These are phyloP conservation scores for Aspergillus steynii DNA, from an alignment of 495 filamentous ascomycete species.

Conservation along the genomic window DNA sequence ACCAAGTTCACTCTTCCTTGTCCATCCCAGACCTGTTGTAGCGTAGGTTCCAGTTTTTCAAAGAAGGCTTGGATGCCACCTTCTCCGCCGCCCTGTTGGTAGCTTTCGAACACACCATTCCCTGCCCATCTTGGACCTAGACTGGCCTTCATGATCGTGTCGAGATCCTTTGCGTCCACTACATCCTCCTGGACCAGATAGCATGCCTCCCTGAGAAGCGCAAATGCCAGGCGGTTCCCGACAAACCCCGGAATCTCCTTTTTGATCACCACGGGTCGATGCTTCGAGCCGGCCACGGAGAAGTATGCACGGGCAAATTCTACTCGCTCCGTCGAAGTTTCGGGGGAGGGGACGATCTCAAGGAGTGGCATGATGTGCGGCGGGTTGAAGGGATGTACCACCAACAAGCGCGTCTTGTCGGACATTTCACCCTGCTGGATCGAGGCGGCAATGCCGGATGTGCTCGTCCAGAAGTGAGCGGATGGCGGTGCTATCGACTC, in stretches of 20 bases:
- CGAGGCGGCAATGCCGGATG: slow-evolving; percentile 56
- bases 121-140: slow-evolving; percentile 59
- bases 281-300: slow-evolving; percentile 38
- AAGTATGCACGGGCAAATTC: slow-evolving; percentile 52
- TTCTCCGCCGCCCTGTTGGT: slow-evolving; percentile 59
- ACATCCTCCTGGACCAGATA: slow-evolving; percentile 49
- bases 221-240: slow-evolving; percentile 51
- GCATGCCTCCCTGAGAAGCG: slow-evolving; percentile 47
- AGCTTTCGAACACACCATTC: slow-evolving; percentile 60
- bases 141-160: slow-evolving; percentile 46
- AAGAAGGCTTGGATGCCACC: slow-evolving; percentile 56
- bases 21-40: slow-evolving; percentile 56
- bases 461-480: slow-evolving; percentile 57
- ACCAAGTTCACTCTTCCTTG: slow-evolving; percentile 41
- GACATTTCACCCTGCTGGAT: slow-evolving; percentile 38
- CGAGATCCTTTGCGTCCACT: slow-evolving; percentile 45
- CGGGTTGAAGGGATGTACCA: slow-evolving; percentile 65
- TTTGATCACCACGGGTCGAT: slow-evolving; percentile 50
- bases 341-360: slow-evolving; percentile 55
- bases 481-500: slow-evolving; percentile 33
- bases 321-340: slow-evolving; percentile 38
- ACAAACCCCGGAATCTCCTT: slow-evolving; percentile 57
- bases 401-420: slow-evolving; percentile 47
- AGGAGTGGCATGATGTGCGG: slow-evolving; percentile 64
- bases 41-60: slow-evolving; percentile 56